Base-by-base conservation (phyloP, 805 yeast genomes). In the Wickerhamomyces kurtzmanii region DNA sequence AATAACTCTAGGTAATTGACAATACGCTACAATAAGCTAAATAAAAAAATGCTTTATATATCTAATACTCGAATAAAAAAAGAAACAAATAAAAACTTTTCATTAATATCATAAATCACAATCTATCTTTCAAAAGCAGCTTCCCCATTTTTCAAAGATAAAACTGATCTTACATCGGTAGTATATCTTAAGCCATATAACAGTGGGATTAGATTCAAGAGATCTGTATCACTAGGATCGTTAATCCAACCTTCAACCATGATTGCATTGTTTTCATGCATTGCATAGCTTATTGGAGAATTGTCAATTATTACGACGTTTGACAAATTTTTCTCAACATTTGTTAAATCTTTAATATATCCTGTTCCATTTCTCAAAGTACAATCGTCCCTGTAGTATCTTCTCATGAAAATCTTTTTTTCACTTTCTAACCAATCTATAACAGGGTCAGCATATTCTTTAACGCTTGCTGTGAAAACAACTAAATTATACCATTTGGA, bases 231-330 rank as follows among this genome's bases (percentile, higher is more conserved):
- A 20, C 78, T 71, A n/a, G 93, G 94, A 53, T 91, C 98, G 47
- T 82, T 84, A 37, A 91, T 85, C 98, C 98, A 91, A 25, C 98
- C 97, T 55, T 87, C 96, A 6, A 91, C 85, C 58, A 80, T 75
- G 14, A 91, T 78, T 2, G 95, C 98, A 46, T 91, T 91, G 39
- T 77, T 77, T 33, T 75, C 83, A 51, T 89, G 87, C 50, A 72
- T 57, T 11, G 84, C 76, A 50, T 83, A 91, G 45, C 94, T 80
- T 15, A 86, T 70, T 1, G 97, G 97, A 8, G 96, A 85, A 56
- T 91, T 91, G 57, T 91, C 98, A 28, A 91, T 67, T 20, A 91
- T 78, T 32, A 89, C 62, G 22, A 82, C 70, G 41, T 72, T 71
- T 34, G 76, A 67, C 30, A 82, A 68, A 45, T 75, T 91, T 41